A percentile compares a stretch with the other conserved stretches of the same genome.
phyloP scores from a whole-genome alignment of 495 filamentous ascomycete genomes.

The Trichoderma asperelloides region DNA sequence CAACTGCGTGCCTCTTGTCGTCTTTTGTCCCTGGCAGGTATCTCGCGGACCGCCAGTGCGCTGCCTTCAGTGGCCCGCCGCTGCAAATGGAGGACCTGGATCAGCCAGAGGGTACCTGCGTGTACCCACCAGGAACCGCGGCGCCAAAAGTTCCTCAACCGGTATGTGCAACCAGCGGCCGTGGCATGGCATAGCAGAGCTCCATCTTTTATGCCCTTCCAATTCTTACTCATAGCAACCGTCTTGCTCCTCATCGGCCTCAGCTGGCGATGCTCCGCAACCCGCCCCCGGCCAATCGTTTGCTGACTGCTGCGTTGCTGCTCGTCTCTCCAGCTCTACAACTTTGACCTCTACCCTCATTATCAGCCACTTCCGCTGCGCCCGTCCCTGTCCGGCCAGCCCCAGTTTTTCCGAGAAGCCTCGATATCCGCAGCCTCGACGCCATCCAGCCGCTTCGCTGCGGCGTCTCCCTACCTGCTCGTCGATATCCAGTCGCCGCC shows the following conservation, averaged over 20 bases:
- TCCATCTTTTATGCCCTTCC: neutral
- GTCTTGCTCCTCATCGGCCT: neutral
- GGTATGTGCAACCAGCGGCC: neutral
- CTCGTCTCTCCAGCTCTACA: neutral
- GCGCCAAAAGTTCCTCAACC: neutral
- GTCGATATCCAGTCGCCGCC: neutral
- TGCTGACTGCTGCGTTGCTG: neutral
- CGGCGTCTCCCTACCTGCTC: neutral
- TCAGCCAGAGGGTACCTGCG: neutral
- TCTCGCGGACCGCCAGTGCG: neutral
- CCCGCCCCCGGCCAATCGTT: neutral
- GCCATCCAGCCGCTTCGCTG: neutral
- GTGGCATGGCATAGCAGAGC: neutral
- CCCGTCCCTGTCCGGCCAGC: neutral
- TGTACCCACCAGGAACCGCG: neutral
- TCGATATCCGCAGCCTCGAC: neutral
- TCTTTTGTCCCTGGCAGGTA: neutral
- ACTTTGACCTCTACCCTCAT: neutral
- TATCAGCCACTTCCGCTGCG: neutral
- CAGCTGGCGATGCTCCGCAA: neutral
- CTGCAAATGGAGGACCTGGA: neutral
- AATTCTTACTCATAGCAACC: neutral
- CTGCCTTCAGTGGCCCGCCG: neutral
- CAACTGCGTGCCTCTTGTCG: neutral
- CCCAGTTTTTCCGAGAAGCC: neutral